These are phyloP conservation scores for Protomyces macrosporus DNA, from an alignment of 1,139 yeast species.

Conservation along the genomic window DNA sequence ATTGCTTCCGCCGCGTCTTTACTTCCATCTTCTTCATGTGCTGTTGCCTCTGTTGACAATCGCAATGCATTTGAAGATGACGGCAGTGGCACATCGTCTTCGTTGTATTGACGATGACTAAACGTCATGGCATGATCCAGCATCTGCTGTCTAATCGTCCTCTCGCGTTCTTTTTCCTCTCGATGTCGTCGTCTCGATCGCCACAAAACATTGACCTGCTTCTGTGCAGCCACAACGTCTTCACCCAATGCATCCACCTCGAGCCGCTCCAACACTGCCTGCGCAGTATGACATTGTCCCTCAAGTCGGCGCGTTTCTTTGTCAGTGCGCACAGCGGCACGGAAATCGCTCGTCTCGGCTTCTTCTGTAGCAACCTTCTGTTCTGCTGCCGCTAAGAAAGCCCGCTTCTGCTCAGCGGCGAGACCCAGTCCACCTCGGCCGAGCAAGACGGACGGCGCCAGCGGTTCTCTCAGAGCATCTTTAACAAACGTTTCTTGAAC, in stretches of 20 bases:
- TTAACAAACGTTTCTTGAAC: slow-evolving; percentile 28
- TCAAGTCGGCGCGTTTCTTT: slow-evolving; percentile 30
- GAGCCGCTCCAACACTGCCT: slow-evolving; percentile 31
- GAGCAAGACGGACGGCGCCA: slow-evolving; percentile 13
- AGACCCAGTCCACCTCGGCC: slow-evolving; percentile 36
- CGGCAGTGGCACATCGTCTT: background rate
- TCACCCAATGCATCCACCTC: slow-evolving; percentile 26
- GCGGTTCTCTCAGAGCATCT: slow-evolving; percentile 27
- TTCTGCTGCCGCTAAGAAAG: slow-evolving; percentile 29
- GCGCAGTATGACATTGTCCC: slow-evolving; percentile 31
- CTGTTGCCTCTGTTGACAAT: background rate
- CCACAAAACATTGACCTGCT: slow-evolving; percentile 33
- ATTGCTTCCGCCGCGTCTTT: background rate
- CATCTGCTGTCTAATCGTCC: slow-evolving; percentile 23
- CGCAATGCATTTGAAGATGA: background rate
- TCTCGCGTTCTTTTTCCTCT: slow-evolving; percentile 26
- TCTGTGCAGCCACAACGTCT: slow-evolving; percentile 6
- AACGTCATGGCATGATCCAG: slow-evolving; percentile 10
- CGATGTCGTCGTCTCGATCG: slow-evolving; percentile 32
- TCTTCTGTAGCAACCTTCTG: slow-evolving; percentile 23
- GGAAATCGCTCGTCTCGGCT: slow-evolving; percentile 31
- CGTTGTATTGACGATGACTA: slow-evolving; percentile 2
- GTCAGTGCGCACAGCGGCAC: slow-evolving; percentile 33
- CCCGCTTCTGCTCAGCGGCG: slow-evolving; percentile 33
- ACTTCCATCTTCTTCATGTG: background rate